Evolutionary conservation across 2,329 filamentous ascomycete genomes (phyloP).

Genomic region (Lachnellula arida): DNA sequence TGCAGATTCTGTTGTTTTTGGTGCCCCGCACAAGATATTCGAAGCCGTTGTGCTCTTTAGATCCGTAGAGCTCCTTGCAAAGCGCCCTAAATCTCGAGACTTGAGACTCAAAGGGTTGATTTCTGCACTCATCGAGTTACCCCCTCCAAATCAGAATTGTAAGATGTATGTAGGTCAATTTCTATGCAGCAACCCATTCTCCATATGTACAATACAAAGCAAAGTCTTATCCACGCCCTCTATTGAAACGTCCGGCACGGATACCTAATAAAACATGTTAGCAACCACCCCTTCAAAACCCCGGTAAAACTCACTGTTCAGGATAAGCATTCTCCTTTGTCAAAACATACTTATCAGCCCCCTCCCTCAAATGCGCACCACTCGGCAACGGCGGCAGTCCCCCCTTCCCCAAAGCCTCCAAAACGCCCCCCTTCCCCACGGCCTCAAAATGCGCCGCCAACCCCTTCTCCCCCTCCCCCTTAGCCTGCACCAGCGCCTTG

Average conservation of each 20-base stretch:
- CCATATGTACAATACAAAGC: slow-evolving; percentile 22
- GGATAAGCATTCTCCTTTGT: slow-evolving; percentile 66
- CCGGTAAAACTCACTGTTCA: slow-evolving; percentile 51
- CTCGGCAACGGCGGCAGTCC: slow-evolving; percentile 85
- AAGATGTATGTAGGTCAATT: neutral
- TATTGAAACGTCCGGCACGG: slow-evolving; percentile 60
- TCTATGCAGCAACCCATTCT: slow-evolving; percentile 1
- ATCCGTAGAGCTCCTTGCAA: too few species aligned
- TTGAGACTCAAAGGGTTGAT: too few species aligned
- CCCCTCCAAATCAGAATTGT: too few species aligned
- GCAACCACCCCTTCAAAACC: slow-evolving; percentile 14
- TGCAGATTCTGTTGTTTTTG: too few species aligned
- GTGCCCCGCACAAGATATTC: too few species aligned
- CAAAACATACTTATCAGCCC: slow-evolving; percentile 64
- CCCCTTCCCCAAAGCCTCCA: slow-evolving; percentile 63
- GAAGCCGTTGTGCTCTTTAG: too few species aligned
- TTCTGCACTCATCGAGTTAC: too few species aligned
- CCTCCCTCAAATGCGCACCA: slow-evolving; percentile 48
- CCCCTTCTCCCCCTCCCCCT: slow-evolving; percentile 69
- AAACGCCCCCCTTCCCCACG: slow-evolving; percentile 45
- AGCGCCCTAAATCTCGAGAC: too few species aligned
- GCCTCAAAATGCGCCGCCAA: slow-evolving; percentile 71
- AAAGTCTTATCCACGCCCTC: slow-evolving; percentile 20
- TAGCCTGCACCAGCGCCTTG: slow-evolving; percentile 68
- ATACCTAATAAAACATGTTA: slow-evolving; percentile 45